These are phyloP conservation scores for Termitomyces eurrhizus DNA, from an alignment of 768 basidiomycete species.

Conservation along the genomic window DNA sequence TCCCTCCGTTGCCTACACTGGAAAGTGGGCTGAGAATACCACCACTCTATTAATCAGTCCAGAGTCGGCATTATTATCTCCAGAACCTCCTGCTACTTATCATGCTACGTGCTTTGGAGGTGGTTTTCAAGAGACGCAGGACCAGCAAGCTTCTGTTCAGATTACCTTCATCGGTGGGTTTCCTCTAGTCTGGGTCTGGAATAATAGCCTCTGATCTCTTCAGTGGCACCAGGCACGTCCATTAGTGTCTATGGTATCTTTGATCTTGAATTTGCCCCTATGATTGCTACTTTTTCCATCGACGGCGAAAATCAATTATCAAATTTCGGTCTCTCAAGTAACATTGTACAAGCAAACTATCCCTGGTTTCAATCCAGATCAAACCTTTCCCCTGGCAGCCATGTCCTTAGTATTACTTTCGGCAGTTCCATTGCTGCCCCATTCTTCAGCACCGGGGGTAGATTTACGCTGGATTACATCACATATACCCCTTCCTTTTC, in stretches of 20 bases:
- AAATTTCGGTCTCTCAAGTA: too few relatives aligned
- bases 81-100: neutral
- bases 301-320: neutral
- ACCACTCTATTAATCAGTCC: neutral
- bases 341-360: neutral
- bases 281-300: neutral
- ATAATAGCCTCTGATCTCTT: neutral
- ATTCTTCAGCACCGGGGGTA: neutral
- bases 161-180: neutral
- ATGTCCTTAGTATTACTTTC: neutral
- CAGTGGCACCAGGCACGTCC: neutral
- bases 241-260: neutral
- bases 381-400: neutral
- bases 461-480: neutral
- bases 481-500: neutral
- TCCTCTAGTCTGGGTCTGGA: neutral
- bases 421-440: neutral
- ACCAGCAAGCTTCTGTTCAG: neutral
- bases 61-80: too few relatives aligned
- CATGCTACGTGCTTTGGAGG: neutral
- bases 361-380: neutral
- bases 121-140: neutral
- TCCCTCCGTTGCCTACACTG: neutral
- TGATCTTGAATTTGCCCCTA: neutral
- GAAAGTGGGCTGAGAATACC: neutral